A percentile compares a stretch with the other conserved stretches of the same genome.
phyloP scores from a whole-genome alignment of 2,329 filamentous ascomycete species.

The Verticillium tricorpus region DNA sequence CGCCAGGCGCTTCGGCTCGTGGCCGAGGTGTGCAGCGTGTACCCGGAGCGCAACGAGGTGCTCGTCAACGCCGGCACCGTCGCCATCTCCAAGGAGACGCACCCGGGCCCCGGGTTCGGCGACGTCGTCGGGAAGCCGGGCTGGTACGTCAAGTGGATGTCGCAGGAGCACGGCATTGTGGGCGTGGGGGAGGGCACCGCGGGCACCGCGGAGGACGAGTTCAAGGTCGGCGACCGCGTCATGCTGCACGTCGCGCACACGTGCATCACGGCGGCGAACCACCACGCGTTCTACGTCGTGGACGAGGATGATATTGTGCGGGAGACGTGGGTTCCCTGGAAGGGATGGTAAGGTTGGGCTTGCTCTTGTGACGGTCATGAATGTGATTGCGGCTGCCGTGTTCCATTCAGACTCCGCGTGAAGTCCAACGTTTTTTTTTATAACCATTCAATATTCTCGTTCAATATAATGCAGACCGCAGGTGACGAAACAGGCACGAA shows the following conservation, averaged over 20 bases:
- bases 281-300: slow-evolving; percentile 28
- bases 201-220: slow-evolving; percentile 18
- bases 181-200: slow-evolving; percentile 20
- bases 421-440: too few species aligned
- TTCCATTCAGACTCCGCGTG: too few species aligned
- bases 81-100: slow-evolving; percentile 28
- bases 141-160: slow-evolving; percentile 29
- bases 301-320: slow-evolving; percentile 27
- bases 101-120: slow-evolving; percentile 23
- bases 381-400: too few species aligned
- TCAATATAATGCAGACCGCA: too few species aligned
- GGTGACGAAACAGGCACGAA: too few species aligned
- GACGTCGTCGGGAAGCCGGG: slow-evolving; percentile 19
- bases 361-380: too few species aligned
- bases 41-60: slow-evolving; percentile 31
- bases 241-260: slow-evolving; percentile 26
- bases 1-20: slow-evolving; percentile 26
- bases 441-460: too few species aligned
- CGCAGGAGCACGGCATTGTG: slow-evolving; percentile 33
- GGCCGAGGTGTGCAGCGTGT: slow-evolving; percentile 32
- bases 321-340: slow-evolving; percentile 32
- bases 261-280: slow-evolving; percentile 32
- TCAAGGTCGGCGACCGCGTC: slow-evolving; percentile 27
- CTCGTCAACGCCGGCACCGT: slow-evolving; percentile 31
- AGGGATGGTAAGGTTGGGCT: slow-evolving; percentile 21